Percentiles rank a stretch among this genome's conserved stretches.
Conservation (phyloP, 495 filamentous ascomycete species). For the Bacidia gigantensis region DNA sequence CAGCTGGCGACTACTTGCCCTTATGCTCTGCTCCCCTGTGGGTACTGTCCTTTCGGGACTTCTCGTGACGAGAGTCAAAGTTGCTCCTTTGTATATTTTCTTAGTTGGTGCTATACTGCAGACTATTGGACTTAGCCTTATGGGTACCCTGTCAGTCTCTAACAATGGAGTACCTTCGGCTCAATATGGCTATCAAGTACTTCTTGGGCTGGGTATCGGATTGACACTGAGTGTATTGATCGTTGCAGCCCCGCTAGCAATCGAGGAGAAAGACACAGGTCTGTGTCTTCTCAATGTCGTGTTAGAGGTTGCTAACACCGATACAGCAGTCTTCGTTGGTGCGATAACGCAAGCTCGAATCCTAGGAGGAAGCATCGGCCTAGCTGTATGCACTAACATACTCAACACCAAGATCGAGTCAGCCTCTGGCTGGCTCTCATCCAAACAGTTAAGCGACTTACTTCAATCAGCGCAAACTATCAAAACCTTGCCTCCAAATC, state of each 20-base stretch:
- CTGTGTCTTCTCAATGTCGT: background rate
- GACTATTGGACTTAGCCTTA: too few relatives aligned
- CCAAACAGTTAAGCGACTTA: too few relatives aligned
- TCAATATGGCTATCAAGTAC: conserved; percentile 38
- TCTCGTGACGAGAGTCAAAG: too few relatives aligned
- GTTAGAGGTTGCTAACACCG: background rate
- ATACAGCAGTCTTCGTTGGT: conserved; percentile 38
- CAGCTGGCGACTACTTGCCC: conserved; percentile 43
- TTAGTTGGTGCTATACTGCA: too few relatives aligned
- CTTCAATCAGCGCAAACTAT: too few relatives aligned
- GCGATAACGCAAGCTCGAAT: conserved; percentile 42
- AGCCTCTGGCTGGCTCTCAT: too few relatives aligned
- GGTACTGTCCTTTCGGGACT: too few relatives aligned
- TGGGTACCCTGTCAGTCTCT: conserved; percentile 26
- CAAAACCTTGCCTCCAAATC: too few relatives aligned
- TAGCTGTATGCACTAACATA: conserved; percentile 30
- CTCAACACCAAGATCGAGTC: conserved; percentile 22
- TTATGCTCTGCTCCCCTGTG: too few relatives aligned
- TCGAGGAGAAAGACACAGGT: conserved; percentile 34
- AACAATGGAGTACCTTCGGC: conserved; percentile 20
- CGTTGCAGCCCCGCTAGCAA: conserved; percentile 36
- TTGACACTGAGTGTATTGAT: conserved; percentile 37
- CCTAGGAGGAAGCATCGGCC: conserved; percentile 42
- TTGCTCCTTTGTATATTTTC: too few relatives aligned
- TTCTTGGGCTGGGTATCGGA: conserved; percentile 43